Conservation (phyloP, 2,329 filamentous ascomycete species). For the Penicillium verrucosum region DNA sequence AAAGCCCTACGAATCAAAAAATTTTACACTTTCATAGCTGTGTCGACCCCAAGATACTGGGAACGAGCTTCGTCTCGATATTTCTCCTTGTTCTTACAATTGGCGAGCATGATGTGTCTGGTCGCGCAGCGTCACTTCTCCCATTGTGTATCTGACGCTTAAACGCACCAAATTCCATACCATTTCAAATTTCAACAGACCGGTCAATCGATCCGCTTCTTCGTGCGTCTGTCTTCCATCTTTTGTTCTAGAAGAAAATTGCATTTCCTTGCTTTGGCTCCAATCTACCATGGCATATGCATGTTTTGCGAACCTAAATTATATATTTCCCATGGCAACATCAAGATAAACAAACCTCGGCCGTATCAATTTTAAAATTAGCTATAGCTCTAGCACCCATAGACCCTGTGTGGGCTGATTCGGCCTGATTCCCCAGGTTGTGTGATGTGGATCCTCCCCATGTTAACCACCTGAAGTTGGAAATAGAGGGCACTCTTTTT, state of each 20-base stretch:
- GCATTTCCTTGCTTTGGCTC: conserved; percentile 24
- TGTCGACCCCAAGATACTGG: conserved; percentile 26
- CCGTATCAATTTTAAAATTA: neutral
- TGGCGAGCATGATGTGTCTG: conserved; percentile 29
- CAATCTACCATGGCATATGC: conserved; percentile 23
- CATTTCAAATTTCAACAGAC: conserved; percentile 27
- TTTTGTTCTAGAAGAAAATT: conserved; percentile 21
- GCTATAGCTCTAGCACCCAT: neutral
- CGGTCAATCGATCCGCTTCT: conserved; percentile 19
- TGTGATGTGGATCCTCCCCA: neutral
- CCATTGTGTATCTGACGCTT: conserved; percentile 36
- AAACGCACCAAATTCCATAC: conserved; percentile 37
- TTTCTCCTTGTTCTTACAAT: conserved; percentile 19
- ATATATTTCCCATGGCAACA: neutral
- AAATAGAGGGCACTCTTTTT: neutral
- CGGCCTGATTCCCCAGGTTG: conserved; percentile 4
- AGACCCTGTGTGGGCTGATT: neutral
- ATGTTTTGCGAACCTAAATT: neutral
- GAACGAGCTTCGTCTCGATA: conserved; percentile 19
- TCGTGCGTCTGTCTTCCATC: conserved; percentile 10
- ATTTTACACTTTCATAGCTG: conserved; percentile 29
- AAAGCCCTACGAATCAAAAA: conserved; percentile 41
- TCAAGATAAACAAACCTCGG: neutral
- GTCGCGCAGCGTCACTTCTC: conserved; percentile 30
- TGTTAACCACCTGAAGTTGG: neutral